These are phyloP conservation scores for Helminthosporium solani DNA, from an alignment of 2,329 filamentous ascomycete genomes.

Conservation along the genomic window DNA sequence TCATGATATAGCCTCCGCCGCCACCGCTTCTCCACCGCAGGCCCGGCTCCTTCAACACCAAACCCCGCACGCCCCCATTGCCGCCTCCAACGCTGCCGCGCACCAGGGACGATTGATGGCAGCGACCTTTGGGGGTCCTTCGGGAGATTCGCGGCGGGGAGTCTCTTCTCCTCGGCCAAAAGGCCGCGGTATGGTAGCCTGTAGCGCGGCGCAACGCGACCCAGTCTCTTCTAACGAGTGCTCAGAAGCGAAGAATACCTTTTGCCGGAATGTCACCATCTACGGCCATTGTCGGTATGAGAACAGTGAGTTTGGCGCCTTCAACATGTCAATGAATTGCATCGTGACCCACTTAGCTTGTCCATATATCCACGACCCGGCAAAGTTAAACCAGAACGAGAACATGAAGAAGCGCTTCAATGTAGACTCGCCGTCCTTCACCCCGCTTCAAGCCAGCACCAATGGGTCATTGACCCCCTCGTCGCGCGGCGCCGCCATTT, in stretches of 20 bases:
- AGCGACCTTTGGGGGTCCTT: constrained; percentile 37
- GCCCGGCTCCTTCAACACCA: constrained; percentile 19
- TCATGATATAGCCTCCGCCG: constrained; percentile 30
- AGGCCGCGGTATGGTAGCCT: constrained; percentile 41
- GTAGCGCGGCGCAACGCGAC: constrained; percentile 1
- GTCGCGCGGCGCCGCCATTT: constrained; percentile 73
- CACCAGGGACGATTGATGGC: constrained; percentile 38
- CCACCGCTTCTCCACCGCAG: too few relatives aligned
- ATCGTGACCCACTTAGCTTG: constrained; percentile 51
- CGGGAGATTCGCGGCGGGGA: constrained; percentile 44
- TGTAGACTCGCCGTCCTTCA: constrained; percentile 95
- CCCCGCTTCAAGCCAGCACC: constrained; percentile 60
- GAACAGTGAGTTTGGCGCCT: constrained; percentile 59
- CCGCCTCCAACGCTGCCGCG: constrained; percentile 15
- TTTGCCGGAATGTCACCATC: constrained; percentile 89
- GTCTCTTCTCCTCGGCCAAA: constrained; percentile 47
- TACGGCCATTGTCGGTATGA: constrained; percentile 92
- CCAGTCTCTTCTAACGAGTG: constrained; percentile 20
- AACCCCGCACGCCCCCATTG: constrained; percentile 15
- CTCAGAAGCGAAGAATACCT: constrained; percentile 74
- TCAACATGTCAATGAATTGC: constrained; percentile 3
- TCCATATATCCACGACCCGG: constrained; percentile 82
- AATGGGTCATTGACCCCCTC: constrained; percentile 49
- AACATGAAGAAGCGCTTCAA: constrained; percentile 75
- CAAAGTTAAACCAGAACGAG: constrained; percentile 60